Conservation (phyloP, 1,284 basidiomycete genomes). For the Leccinum angustisporum region DNA sequence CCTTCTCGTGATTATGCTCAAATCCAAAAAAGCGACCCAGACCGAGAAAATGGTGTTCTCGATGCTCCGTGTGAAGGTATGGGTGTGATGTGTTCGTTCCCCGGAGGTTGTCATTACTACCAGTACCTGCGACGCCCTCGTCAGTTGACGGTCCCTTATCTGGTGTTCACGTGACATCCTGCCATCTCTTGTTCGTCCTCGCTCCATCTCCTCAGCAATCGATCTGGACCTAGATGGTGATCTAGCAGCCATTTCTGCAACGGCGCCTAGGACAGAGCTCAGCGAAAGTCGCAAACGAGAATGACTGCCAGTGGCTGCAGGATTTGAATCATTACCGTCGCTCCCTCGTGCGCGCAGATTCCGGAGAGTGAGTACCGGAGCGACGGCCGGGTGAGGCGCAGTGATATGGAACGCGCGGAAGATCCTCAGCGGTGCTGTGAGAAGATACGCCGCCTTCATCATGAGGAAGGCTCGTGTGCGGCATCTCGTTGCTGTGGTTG, state of each 20-base stretch:
- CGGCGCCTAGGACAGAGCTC: conserved; percentile 38
- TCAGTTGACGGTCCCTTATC: background rate
- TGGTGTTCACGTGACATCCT: conserved; percentile 11
- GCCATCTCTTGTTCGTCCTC: conserved; percentile 21
- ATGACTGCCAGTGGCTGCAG: conserved; percentile 15
- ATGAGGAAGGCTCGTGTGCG: background rate
- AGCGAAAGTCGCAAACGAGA: conserved; percentile 40
- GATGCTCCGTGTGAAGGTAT: conserved; percentile 6
- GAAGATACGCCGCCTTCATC: background rate
- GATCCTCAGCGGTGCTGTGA: conserved; percentile 25
- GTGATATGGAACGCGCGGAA: background rate
- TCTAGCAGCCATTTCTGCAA: conserved; percentile 32
- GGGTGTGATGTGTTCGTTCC: background rate
- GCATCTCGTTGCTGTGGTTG: background rate
- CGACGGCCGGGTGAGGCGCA: background rate
- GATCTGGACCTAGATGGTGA: conserved; percentile 13
- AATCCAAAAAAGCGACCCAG: conserved; percentile 26
- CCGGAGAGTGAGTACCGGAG: conserved; percentile 7
- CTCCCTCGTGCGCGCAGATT: background rate
- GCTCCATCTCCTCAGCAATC: conserved; percentile 20
- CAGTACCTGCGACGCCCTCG: conserved; percentile 9
- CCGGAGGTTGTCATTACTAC: background rate
- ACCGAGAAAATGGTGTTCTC: conserved; percentile 21
- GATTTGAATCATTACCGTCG: conserved; percentile 1
- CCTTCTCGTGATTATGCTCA: conserved; percentile 19